Evolutionary conservation across 495 filamentous ascomycete species (phyloP), one percentile per base, ranked within the genome.

Genomic region (Xylaria telfairii): DNA sequence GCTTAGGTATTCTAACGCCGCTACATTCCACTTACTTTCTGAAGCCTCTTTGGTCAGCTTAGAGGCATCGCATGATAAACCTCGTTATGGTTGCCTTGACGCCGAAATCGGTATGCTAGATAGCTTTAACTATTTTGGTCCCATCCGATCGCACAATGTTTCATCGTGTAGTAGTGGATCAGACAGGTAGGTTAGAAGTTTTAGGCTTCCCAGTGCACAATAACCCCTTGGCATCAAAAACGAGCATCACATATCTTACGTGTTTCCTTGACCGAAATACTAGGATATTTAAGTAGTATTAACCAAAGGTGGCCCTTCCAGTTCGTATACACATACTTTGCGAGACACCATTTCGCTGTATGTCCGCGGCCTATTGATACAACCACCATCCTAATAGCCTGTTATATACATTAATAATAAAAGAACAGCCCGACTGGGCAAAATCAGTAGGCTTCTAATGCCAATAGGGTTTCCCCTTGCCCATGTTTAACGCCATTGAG

Each of bases 401-500:
- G 51, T 30, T 68, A 60, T 68, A 68, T 64, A 69, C 47, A 63
- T 46, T 56, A 56, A 62, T 39, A 62, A 56, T 62, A 69, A 53
- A 41, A 4, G 57, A 69, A 26, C 12, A 67, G 51, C 51, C 53
- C 42, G 53, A 68, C 39, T 13, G 39, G 24, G 53, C 54, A 21
- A 68, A 57, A 24, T 24, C 37, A 60, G 39, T 13, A 24, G 51
- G 51, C 65, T 30, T 68, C 51, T 60, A 57, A 68, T 60, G 51
- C 53, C 65, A 42, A 26, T 26, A 21, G 24, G 26, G 53, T 67
- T 70, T 46, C 21, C 44, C 60, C 12, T 46, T 44, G 34, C 46
- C 41, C 42, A 12, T 32, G 21, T 44, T 56, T 30, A 70, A 70
- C 68, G 68, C 68, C 68, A 65, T 47, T 37, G 39, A 34, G 61